Evolutionary conservation across 306 rosid species (phyloP).

Genomic region (Dryas alaskensis): DNA sequence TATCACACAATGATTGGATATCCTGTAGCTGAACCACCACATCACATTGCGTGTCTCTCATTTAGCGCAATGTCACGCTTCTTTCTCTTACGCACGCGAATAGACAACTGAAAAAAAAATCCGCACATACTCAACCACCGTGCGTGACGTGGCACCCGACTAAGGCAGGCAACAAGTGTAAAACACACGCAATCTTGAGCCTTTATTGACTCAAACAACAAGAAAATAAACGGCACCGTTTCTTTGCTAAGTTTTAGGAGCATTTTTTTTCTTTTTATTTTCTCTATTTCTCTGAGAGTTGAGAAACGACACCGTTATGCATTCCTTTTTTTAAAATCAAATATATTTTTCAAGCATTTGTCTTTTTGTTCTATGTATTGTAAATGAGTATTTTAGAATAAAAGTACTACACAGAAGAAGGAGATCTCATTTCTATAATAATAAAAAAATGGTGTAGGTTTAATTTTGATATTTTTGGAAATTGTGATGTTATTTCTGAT

Average conservation of each 20-base stretch:
- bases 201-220: slow-evolving; percentile 27
- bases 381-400: background rate
- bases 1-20: too few species aligned
- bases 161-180: slow-evolving; percentile 58
- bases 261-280: background rate
- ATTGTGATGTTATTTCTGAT: background rate
- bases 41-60: too few species aligned
- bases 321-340: slow-evolving; percentile 3
- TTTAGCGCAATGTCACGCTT: too few species aligned
- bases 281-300: background rate
- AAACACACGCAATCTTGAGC: slow-evolving; percentile 81
- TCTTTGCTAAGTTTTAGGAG: slow-evolving; percentile 22
- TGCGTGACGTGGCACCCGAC: slow-evolving; percentile 48
- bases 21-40: too few species aligned
- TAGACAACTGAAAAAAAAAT: background rate
- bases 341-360: background rate
- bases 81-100: too few species aligned
- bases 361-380: background rate
- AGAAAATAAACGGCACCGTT: slow-evolving; percentile 11
- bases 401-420: background rate
- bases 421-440: slow-evolving; percentile 1
- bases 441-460: background rate
- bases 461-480: background rate
- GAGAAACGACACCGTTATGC: slow-evolving; percentile 4
- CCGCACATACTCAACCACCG: background rate